phyloP scores from a whole-genome alignment of 2,329 filamentous ascomycete genomes.

The Cladosporium sphaerospermum region DNA sequence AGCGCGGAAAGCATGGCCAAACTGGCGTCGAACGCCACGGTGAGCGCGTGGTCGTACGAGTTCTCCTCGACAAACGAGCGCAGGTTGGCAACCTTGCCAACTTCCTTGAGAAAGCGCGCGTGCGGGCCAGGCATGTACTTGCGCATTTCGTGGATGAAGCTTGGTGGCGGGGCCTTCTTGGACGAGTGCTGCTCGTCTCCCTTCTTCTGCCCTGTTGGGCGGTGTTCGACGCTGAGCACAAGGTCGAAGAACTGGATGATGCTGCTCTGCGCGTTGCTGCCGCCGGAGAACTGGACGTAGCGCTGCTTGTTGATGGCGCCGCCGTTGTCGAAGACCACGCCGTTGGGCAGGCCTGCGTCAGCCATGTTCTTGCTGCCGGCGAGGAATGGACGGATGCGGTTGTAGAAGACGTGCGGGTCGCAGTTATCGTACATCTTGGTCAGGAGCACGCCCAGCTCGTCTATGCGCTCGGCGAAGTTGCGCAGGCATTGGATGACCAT shows the following conservation, averaged over 20 bases:
- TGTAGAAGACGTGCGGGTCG: constrained; percentile 90
- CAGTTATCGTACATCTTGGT: constrained; percentile 93
- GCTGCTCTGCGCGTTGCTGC: constrained; percentile 95
- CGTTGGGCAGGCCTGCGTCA: constrained; percentile 81
- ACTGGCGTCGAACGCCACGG: constrained; percentile 83
- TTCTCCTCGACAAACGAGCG: constrained; percentile 68
- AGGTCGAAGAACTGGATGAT: constrained; percentile 97
- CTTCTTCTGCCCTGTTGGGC: constrained; percentile 70
- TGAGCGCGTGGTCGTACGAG: constrained; percentile 57
- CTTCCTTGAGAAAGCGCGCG: constrained; percentile 77
- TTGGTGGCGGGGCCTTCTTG: constrained; percentile 44
- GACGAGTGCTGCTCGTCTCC: constrained; percentile 38
- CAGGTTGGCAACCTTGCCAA: constrained; percentile 76
- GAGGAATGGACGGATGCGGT: constrained; percentile 91
- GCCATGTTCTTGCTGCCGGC: constrained; percentile 97
- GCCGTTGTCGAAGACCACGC: constrained; percentile 77
- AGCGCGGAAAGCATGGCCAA: constrained; percentile 71
- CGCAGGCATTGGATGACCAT: constrained; percentile 72
- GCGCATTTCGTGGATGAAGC: constrained; percentile 97
- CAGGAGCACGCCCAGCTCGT: constrained; percentile 72
- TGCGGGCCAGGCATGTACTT: constrained; percentile 94
- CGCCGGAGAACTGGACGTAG: constrained; percentile 83
- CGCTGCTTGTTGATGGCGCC: constrained; percentile 44
- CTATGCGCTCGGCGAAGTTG: constrained; percentile 77
- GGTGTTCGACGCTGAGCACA: constrained; percentile 80